Evolutionary conservation across 495 filamentous ascomycete species (phyloP).

Genomic region (Penicillium ucsense): DNA sequence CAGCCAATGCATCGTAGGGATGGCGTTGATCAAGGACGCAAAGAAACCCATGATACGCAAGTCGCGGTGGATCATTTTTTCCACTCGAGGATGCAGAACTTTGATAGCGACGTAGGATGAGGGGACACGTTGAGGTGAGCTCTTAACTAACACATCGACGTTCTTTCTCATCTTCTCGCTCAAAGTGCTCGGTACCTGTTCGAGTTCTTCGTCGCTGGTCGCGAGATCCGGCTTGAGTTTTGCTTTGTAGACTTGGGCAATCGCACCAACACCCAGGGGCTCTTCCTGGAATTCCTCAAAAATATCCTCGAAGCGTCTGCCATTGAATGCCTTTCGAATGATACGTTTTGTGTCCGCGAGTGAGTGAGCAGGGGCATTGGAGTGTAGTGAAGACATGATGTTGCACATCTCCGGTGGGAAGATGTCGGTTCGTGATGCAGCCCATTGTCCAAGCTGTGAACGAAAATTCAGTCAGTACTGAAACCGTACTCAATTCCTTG

Average conservation of each 20-base stretch:
- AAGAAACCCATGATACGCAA: conserved; percentile 92
- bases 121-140: conserved; percentile 71
- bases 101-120: conserved; percentile 95
- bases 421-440: conserved; percentile 91
- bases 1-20: conserved; percentile 96
- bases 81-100: conserved; percentile 86
- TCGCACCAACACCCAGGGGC: conserved; percentile 89
- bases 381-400: conserved; percentile 92
- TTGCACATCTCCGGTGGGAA: conserved; percentile 91
- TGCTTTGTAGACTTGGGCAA: conserved; percentile 96
- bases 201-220: conserved; percentile 33
- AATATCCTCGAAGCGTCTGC: conserved; percentile 73
- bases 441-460: conserved; percentile 91
- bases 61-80: conserved; percentile 79
- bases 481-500: not conserved
- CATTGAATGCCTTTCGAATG: conserved; percentile 71
- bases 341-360: conserved; percentile 69
- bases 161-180: conserved; percentile 45
- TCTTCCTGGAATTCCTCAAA: conserved; percentile 94
- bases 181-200: not conserved
- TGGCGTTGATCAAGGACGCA: conserved; percentile 69
- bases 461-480: not conserved
- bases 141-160: conserved; percentile 79
- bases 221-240: conserved; percentile 77
- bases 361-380: conserved; percentile 85